These are phyloP conservation scores for Aurinia saxatilis DNA, from an alignment of 345 rosid genomes.

Conservation along the genomic window DNA sequence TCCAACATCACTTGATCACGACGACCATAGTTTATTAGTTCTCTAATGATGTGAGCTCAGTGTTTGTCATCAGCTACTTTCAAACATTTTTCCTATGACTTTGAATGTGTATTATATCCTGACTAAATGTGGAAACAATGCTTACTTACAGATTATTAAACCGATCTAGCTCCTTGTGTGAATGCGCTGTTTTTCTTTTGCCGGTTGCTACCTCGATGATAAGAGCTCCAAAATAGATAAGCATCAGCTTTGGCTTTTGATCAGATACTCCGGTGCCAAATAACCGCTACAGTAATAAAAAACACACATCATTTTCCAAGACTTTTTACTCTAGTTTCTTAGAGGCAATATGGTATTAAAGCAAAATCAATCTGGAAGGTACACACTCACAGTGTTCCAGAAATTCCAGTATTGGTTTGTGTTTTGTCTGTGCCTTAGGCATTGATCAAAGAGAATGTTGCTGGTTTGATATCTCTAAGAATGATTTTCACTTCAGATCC, in stretches of 20 bases:
- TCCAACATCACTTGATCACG: conserved; percentile 75
- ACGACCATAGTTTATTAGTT: conserved; percentile 49
- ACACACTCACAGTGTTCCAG: conserved; percentile 69
- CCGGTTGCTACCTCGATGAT: conserved; percentile 57
- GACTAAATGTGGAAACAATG: not conserved
- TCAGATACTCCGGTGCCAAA: conserved; percentile 82
- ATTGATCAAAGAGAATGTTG: conserved; percentile 65
- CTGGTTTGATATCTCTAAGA: conserved; percentile 83
- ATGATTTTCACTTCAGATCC: conserved; percentile 55
- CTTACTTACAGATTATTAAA: conserved; percentile 43
- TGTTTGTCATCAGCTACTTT: conserved; percentile 47
- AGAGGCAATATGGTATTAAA: not conserved
- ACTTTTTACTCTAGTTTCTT: not conserved
- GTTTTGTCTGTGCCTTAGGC: conserved; percentile 38
- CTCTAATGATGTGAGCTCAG: conserved; percentile 37
- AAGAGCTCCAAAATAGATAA: conserved; percentile 65
- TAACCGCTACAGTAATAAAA: conserved; percentile 47
- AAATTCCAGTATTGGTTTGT: conserved; percentile 59
- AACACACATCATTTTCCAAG: not conserved
- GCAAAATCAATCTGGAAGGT: not conserved
- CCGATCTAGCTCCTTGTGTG: conserved; percentile 42
- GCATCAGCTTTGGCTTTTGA: conserved; percentile 73
- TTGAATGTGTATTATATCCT: not conserved
- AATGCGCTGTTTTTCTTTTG: conserved; percentile 55
- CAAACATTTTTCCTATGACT: conserved; percentile 51